Evolutionary conservation across 768 basidiomycete genomes (phyloP), one percentile per base, ranked within the genome.

Genomic region (Termitomyces sp.): DNA sequence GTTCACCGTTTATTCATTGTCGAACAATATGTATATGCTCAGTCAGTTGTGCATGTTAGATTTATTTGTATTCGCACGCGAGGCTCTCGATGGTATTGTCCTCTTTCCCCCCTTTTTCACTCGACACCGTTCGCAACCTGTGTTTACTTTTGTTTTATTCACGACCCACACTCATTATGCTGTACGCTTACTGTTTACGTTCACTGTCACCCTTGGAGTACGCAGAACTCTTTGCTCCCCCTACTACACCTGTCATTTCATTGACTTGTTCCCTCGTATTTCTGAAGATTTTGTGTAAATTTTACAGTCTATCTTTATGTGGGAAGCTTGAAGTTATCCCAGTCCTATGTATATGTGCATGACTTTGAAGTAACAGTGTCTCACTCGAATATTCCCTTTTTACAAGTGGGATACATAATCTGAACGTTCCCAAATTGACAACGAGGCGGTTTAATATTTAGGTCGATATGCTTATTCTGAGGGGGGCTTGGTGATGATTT

Each of bases 321-420:
- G 65, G 59, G 55, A 41, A 59, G 70, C 71, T 74, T 63, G 73
- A 74, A 52, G 72, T 63, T 62, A 46, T 52, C 60, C 54, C 56
- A 56, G 47, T 66, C 49, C 57, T 61, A 63, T 71, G 70, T 72
- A 72, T 60, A 63, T 63, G 61, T 69, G 67, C 65, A 67, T 66
- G 63, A 58, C 51, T 45, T 55, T n/a, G 54, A 61, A 61, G 45
- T 52, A 35, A 55, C 44, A 47, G 16, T 54, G 50, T 46, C 49
- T 43, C 42, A 12, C 21, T 21, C 11, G 59, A 50, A 44, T 57
- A 58, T 27, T n/a, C n/a, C n/a, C n/a, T n/a, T n/a, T n/a, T n/a
- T n/a, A n/a, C n/a, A n/a, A n/a, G n/a, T n/a, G n/a, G n/a, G n/a
- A n/a, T n/a, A n/a, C n/a, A n/a, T n/a, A n/a, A n/a, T n/a, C n/a